These are phyloP conservation scores for Schizophyllum amplum DNA, from an alignment of 1,284 basidiomycete genomes.

Conservation along the genomic window DNA sequence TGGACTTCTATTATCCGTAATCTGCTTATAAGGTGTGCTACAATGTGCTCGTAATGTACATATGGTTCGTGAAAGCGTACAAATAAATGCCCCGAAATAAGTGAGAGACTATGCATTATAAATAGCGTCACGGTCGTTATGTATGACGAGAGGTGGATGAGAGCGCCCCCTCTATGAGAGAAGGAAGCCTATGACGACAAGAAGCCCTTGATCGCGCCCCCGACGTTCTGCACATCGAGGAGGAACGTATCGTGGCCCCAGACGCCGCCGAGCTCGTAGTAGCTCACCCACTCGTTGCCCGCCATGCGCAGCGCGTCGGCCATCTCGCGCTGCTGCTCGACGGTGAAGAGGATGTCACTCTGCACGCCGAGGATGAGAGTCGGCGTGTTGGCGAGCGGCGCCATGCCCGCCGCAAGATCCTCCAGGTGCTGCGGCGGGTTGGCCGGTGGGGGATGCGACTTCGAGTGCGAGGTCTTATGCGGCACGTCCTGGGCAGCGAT, in stretches of 20 bases:
- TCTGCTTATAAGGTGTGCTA: background rate
- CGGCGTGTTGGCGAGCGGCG: slow-evolving; percentile 72
- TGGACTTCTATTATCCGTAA: background rate
- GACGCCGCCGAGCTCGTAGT: slow-evolving; percentile 96
- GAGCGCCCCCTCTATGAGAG: background rate
- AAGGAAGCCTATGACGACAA: slow-evolving; percentile 25
- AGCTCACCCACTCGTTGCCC: slow-evolving; percentile 84
- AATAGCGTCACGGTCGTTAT: background rate
- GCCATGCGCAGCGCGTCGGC: slow-evolving; percentile 88
- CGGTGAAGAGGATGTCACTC: slow-evolving; percentile 93
- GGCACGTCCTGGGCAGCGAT: slow-evolving; percentile 16
- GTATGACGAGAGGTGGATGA: background rate
- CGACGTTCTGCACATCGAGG: slow-evolving; percentile 43
- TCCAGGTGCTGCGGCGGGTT: slow-evolving; percentile 72
- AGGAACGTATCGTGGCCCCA: slow-evolving; percentile 99
- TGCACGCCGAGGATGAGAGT: slow-evolving; percentile 91
- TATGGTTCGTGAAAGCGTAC: background rate
- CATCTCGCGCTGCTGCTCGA: slow-evolving; percentile 95
- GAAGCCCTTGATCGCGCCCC: slow-evolving; percentile 40
- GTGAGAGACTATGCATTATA: background rate
- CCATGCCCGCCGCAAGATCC: slow-evolving; percentile 78
- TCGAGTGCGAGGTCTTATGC: slow-evolving; percentile 47
- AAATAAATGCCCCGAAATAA: background rate
- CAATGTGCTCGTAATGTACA: background rate
- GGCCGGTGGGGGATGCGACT: slow-evolving; percentile 60